Evolutionary conservation across 2,329 filamentous ascomycete genomes (phyloP).

Genomic region (Pseudogymnoascus sp.): DNA sequence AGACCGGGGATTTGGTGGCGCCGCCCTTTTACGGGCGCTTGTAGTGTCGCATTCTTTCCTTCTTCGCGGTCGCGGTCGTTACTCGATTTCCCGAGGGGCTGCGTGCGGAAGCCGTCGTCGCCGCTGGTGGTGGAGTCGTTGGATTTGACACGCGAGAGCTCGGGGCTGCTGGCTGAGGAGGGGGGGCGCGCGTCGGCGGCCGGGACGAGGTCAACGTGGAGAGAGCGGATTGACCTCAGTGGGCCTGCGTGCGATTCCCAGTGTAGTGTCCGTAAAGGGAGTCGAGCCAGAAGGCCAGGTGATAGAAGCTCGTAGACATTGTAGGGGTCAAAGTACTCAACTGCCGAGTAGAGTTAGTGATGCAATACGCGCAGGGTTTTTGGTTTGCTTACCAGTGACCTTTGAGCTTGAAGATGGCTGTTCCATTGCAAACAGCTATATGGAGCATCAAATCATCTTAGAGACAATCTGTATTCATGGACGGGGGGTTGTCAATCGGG

Average conservation of each 20-base stretch:
- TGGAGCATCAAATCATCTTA: conserved; percentile 3
- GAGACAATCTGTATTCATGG: conserved; percentile 3
- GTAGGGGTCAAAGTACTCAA: conserved; percentile 94
- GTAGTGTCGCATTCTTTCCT: conserved; percentile 15
- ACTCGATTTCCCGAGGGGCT: conserved; percentile 39
- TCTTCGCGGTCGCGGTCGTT: conserved; percentile 21
- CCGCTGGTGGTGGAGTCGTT: conserved; percentile 28
- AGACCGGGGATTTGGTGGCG: conserved; percentile 93
- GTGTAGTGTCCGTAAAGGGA: conserved; percentile 85
- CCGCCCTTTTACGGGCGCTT: conserved; percentile 44
- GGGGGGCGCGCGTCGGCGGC: conserved; percentile 38
- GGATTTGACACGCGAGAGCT: conserved; percentile 30
- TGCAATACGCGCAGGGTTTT: background rate
- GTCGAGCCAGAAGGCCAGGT: conserved; percentile 65
- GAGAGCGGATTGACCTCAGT: conserved; percentile 82
- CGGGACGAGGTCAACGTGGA: conserved; percentile 79
- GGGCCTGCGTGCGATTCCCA: conserved; percentile 95
- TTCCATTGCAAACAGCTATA: conserved; percentile 47
- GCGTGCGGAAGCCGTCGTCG: conserved; percentile 57
- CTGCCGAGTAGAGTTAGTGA: conserved; percentile 40
- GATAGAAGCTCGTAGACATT: conserved; percentile 78
- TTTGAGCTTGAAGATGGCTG: conserved; percentile 65
- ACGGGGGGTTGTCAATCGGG: conserved; percentile 6
- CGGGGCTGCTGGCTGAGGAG: conserved; percentile 29
- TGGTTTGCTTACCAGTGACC: conserved; percentile 57